Evolutionary conservation across 495 filamentous ascomycete genomes (phyloP), one percentile per base, ranked within the genome.

Genomic region (Tuber calosporum): DNA sequence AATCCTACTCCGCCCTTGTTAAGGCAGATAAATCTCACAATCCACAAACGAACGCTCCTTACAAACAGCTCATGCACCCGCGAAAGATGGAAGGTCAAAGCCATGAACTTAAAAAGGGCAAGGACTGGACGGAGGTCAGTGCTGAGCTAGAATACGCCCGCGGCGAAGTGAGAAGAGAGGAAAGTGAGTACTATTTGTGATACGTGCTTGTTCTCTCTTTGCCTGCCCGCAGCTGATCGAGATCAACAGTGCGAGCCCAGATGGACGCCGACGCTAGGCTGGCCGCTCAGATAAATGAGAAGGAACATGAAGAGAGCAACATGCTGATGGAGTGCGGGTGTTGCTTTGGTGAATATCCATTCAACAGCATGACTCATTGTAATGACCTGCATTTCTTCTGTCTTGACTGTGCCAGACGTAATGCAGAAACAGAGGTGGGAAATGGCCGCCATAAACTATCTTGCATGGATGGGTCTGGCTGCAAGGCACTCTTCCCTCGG

Each of bases 341-440:
- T 78, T 96, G 93, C 80, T 94, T 85, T 75, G 83, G 84, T 17
- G 90, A 93, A 4, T 86, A 85, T 69, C 84, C 90, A 11, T 82
- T 87, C 68, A 90, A 92, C 79, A 84, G 87, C 41, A 88, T 90
- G 85, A 86, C 90, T 4, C 87, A 88, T 66, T 96, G 93, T 82
- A 83, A 89, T 68, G 84, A 84, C 48, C 82, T 85, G 0, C 90
- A 92, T 80, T 89, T 87, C 81, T 92, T 93, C 79, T 97, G 93
- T 82, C 84, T 83, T 39, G 84, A 81, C 22, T 97, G 93, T 79
- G 86, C 89, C 34, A 86, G 82, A 76, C 84, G 74, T 40, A 87
- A 87, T 75, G 90, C 91, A n/a, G 87, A 91, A 74, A 86, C 83
- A 22, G 84, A 88, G 70, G 86, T 97, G 70, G 91, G 91, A 26